Percentiles rank a stretch among this genome's conserved stretches.
Conservation (phyloP, 2,329 filamentous ascomycete genomes). For the Conoideocrella luteorostrata region DNA sequence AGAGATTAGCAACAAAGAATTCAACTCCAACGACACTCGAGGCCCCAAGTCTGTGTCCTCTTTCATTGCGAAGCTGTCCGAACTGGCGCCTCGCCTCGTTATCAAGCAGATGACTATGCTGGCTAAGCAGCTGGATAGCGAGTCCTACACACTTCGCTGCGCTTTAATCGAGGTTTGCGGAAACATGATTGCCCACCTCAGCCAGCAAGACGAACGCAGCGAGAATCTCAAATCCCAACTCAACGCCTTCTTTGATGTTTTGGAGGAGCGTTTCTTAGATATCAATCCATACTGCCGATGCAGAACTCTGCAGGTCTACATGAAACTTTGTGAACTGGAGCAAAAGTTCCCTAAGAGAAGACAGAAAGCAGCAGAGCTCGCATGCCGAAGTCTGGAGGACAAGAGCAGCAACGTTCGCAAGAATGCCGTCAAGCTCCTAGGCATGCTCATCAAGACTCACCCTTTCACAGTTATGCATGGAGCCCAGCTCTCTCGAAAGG, state of each 20-base stretch:
- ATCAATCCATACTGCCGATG: constrained; percentile 95
- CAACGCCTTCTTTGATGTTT: constrained; percentile 92
- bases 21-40: constrained; percentile 91
- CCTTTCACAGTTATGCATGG: constrained; percentile 91
- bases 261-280: constrained; percentile 93
- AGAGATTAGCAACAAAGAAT: constrained; percentile 95
- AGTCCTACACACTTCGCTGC: constrained; percentile 91
- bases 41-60: constrained; percentile 94
- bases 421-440: constrained; percentile 90
- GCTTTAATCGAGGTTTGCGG: constrained; percentile 95
- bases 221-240: constrained; percentile 94
- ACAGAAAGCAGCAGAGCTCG: constrained; percentile 80
- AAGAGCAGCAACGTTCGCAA: constrained; percentile 96
- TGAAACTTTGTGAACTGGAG: constrained; percentile 87
- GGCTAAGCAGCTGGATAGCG: constrained; percentile 91
- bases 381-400: constrained; percentile 84
- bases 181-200: constrained; percentile 86
- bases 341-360: constrained; percentile 92
- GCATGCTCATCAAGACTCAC: constrained; percentile 84
- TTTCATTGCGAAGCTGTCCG: constrained; percentile 89
- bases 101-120: constrained; percentile 97
- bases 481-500: constrained; percentile 73
- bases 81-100: constrained; percentile 82
- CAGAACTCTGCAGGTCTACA: constrained; percentile 86
- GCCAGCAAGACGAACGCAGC: constrained; percentile 81